Base-by-base conservation (phyloP, 805 yeast species). In the Pichia gijzeniarum region DNA sequence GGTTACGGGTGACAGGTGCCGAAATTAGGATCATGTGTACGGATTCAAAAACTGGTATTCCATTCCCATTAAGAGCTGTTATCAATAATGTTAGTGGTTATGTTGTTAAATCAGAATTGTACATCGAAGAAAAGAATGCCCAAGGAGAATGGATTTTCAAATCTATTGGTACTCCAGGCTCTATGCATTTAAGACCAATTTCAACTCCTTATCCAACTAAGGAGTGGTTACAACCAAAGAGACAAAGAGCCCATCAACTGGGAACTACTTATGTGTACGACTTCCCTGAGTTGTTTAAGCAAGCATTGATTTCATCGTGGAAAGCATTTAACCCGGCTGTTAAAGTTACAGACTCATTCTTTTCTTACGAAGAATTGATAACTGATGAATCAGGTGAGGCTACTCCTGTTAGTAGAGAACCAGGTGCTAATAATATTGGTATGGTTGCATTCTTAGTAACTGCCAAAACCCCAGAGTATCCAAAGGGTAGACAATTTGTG, bases 181-280 rank as follows among this genome's bases (percentile, higher is more conserved):
- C 93, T 20, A 93, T 93, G 99, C 99, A 93, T 63, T 74, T 93
- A 72, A 82, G 98, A 69, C 85, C 96, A 37, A 89, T 93, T 60
- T 83, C 90, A 40, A 87, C 97, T 43, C 96, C 97, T 41, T 95
- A 93, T 64, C 95, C 98, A 48, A 95, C 95, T 28, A 93, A 93
- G 74, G 99, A 93, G 70, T 90, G 95, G 72, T 76, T 93, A 60
- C 99, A 93, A 73, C 97, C 98, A 58, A 93, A 93, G 70, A 88
- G 99, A 71, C 95, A 95, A 74, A 86, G 84, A 72, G 99, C 99
- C 41, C 98, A 93, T 68, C 76, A 87, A 59, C 85, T 93, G 90
- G 99, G 99, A 53, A 93, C 99, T 17, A 90, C 99, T 10, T 93
- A 88, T 62, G 96, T 88, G 41, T 93, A 95, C 61, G 99, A 93